Base-by-base conservation (phyloP, 257 asterid genomes). In the Marsdenia floribunda region DNA sequence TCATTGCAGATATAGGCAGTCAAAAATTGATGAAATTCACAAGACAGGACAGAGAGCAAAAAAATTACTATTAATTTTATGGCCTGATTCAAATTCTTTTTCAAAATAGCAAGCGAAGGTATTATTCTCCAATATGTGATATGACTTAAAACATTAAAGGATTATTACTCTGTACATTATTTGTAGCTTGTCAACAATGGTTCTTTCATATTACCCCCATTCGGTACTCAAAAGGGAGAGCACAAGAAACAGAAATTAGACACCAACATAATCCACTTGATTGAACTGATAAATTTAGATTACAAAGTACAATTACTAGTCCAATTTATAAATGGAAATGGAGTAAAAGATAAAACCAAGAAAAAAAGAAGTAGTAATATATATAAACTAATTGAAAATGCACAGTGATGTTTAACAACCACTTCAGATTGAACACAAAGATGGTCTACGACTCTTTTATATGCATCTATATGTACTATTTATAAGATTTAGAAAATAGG, bases 1-100 rank as follows among this genome's bases (percentile, higher is more conserved):
- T 72, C 57, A 19, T 42, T 74, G 52, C 63, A 75, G 55, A 40
- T 65, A 8, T 66, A 66, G 73, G 73, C 49, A 26, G 65, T 54
- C 54, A 35, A 14, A 58, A 33, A 53, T 18, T 33, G 60, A 68
- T 76, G 70, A 47, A 26, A 68, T 55, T 44, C 13, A 59, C 16
- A 76, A 38, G 18, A 54, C 4, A 21, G 22, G 16, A 35, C 26
- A 68, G 2, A 55, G 10, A n/a, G 16, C 3, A 50, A 14, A 50
- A 50, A 47, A 40, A 10, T 44, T 44, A 44, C 0, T 44, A 8
- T 44, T 15, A 53, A 5, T 24, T 60, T 77, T 53, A 58, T 61
- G 70, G 54, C 60, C 12, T 44, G 4, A 61, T 61, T 60, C 35
- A 49, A 35, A 71, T 70, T 77, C 72, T 70, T 53, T 53, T 53